phyloP scores from a whole-genome alignment of 2,329 filamentous ascomycete genomes.

The Ceratocystis cubensis region DNA sequence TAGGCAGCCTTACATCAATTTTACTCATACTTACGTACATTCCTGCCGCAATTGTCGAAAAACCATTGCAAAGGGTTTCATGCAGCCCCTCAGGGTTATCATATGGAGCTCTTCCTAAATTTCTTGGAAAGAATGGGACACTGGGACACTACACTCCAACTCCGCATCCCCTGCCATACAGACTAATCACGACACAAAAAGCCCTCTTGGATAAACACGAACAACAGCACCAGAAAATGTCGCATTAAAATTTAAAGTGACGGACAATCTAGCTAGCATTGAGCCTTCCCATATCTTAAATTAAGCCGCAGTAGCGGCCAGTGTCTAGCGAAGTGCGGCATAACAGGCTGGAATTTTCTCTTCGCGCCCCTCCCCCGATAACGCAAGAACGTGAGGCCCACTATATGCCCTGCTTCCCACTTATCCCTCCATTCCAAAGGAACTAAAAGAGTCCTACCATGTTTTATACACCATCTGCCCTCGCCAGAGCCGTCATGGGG shows the following conservation, averaged over 20 bases:
- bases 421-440: background rate
- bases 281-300: background rate
- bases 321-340: no score
- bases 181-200: background rate
- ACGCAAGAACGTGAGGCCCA: background rate
- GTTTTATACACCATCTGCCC: background rate
- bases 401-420: background rate
- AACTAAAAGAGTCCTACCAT: background rate
- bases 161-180: no score
- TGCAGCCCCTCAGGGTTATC: background rate
- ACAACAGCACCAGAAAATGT: background rate
- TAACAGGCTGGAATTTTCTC: no score
- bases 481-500: background rate
- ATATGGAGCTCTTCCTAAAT: background rate
- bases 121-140: background rate
- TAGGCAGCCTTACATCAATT: no score
- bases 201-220: background rate
- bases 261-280: background rate
- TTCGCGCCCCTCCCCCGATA: background rate
- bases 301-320: background rate
- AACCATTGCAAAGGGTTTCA: background rate
- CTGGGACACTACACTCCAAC: no score
- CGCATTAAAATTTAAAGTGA: background rate
- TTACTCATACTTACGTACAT: no score
- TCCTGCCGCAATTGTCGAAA: background rate